Base-by-base conservation (phyloP, 2,329 filamentous ascomycete species). In the Diaporthe sp. region DNA sequence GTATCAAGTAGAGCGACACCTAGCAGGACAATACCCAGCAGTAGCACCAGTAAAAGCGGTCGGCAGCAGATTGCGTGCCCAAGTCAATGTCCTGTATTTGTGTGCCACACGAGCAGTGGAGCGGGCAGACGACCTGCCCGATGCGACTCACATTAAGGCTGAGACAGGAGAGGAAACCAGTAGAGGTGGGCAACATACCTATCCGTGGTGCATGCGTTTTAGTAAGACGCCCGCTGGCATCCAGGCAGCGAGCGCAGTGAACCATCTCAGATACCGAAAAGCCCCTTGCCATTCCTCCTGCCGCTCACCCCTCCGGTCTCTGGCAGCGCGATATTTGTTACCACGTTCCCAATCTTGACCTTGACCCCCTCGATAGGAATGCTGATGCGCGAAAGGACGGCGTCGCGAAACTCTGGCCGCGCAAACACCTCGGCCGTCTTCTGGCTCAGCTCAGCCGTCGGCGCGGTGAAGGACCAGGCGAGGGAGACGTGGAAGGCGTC, bases 401-500 rank as follows among this genome's bases (percentile, higher is more conserved):
- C 79, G 4, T 77, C 80, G 17, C 81, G 72, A 61, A 79, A 78
- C 13, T 75, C 72, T 8, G 77, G 72, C 7, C 58, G 68, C 5
- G 65, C 76, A 60, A 84, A 85, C 5, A 83, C 77, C 4, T 77
- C 75, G 4, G 82, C 79, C 0, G 87, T 89, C 37, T 80, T 80
- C 68, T 82, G 77, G 22, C 81, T 80, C 19, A 89, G 80, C 46
- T 88, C 86, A 4, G 84, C 75, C 8, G 83, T 86, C 0, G 91
- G 92, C 57, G 86, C 82, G 13, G 87, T 83, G 77, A 96, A 88
- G 1, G 90, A 93, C 97, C 96, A 98, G 0, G 93, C 97, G 74
- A 99, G 91, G 61, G 95, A 98, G 76, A 98, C 86, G 84, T 99
- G 97, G 81, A 98, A 98, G 31, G 90, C 91, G 67, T 88, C 83